Conservation (phyloP, 768 basidiomycete genomes). For the Hygrocybe coccinea region DNA sequence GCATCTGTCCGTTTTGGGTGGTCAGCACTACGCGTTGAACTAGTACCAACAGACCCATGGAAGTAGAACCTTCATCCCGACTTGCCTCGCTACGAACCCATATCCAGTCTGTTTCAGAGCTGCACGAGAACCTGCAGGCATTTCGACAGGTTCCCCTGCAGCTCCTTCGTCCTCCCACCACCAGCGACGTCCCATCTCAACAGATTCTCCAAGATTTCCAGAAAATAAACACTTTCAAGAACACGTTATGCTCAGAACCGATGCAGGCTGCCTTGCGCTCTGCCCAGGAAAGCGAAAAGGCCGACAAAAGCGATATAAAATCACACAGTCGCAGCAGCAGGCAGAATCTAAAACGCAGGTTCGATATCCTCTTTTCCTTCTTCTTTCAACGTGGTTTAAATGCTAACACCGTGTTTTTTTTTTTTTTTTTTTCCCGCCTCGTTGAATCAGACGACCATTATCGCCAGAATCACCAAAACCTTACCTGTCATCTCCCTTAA, state of each 20-base stretch:
- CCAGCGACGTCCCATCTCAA: slow-evolving; percentile 19
- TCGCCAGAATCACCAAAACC: slow-evolving; percentile 61
- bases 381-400: too few relatives aligned
- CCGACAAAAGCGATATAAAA: slow-evolving; percentile 48
- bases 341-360: slow-evolving; percentile 57
- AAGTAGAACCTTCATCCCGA: background rate
- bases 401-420: background rate
- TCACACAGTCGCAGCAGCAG: slow-evolving; percentile 41
- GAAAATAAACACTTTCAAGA: slow-evolving; percentile 44
- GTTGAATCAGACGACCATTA: slow-evolving; percentile 39
- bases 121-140: slow-evolving; percentile 40
- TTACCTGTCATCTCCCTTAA: slow-evolving; percentile 43
- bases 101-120: slow-evolving; percentile 44
- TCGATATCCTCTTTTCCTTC: too few relatives aligned
- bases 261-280: slow-evolving; percentile 55
- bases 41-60: background rate
- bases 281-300: slow-evolving; percentile 51
- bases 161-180: slow-evolving; percentile 38
- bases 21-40: too few relatives aligned
- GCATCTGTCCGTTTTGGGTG: too few relatives aligned
- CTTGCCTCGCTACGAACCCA: slow-evolving; percentile 33
- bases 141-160: slow-evolving; percentile 44
- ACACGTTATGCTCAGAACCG: slow-evolving; percentile 43
- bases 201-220: slow-evolving; percentile 37
- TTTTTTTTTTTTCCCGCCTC: background rate